Conservation (phyloP, 257 asterid species). For the Ocimum tenuiflorum region DNA sequence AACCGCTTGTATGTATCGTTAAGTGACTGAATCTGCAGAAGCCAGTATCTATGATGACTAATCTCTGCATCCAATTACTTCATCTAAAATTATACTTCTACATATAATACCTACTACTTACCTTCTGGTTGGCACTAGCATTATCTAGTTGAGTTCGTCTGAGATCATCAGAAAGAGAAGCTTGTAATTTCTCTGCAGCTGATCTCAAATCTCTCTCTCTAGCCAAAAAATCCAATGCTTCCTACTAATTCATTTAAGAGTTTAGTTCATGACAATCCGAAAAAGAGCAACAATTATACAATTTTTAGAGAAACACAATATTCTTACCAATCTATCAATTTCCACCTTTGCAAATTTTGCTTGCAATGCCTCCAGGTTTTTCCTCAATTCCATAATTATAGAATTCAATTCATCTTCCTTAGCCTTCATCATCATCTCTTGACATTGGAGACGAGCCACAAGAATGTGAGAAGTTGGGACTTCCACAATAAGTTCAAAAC, state of each 20-base stretch:
- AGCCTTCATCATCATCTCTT: conserved; percentile 67
- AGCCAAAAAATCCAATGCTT: conserved; percentile 56
- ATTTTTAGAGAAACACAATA: background rate
- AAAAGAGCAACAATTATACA: background rate
- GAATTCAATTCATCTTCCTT: conserved; percentile 75
- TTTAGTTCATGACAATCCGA: conserved; percentile 7
- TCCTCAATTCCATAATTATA: conserved; percentile 65
- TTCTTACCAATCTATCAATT: conserved; percentile 55
- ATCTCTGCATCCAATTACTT: background rate
- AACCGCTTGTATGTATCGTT: conserved; percentile 63
- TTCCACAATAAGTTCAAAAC: background rate
- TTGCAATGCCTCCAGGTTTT: conserved; percentile 57
- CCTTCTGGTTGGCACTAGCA: conserved; percentile 58
- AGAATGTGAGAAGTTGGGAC: background rate
- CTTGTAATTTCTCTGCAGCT: conserved; percentile 63
- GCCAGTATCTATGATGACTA: background rate
- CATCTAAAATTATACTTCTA: background rate
- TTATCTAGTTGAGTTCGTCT: conserved; percentile 60
- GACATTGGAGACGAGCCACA: conserved; percentile 19
- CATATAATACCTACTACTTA: conserved; percentile 11
- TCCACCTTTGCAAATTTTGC: conserved; percentile 66
- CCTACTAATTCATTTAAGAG: conserved; percentile 35
- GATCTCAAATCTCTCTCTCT: conserved; percentile 65
- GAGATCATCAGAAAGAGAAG: conserved; percentile 68
- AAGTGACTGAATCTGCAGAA: conserved; percentile 66